Evolutionary conservation across 176 grass and related monocot genomes (phyloP), one percentile per base, ranked within the genome.

Genomic region (Puya raimondii): DNA sequence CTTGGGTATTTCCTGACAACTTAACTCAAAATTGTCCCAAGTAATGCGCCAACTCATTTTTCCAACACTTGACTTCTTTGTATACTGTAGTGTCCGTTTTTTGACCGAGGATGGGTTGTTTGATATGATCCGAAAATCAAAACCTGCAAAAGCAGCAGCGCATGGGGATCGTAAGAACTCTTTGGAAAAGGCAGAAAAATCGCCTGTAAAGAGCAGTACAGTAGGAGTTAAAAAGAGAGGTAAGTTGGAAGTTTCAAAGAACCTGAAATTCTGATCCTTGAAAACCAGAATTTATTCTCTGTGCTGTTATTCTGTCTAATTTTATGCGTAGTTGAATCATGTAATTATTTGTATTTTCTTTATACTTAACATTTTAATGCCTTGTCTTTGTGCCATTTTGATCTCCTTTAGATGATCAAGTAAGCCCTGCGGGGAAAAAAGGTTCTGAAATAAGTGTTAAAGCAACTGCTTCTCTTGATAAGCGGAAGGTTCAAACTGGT

Each of bases 81-180:
- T 57, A 56, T 61, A 64, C 76, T 81, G 70, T 75, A 99, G 95
- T 6, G 48, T 88, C 33, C 87, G 82, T 15, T 91, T 99, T 79
- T 79, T 99, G 74, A 94, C 84, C 48, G 90, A 99, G 80, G 90
- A 99, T 94, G 87, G 82, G 64, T 88, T 99, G 73, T 94, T 99
- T 71, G 95, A 99, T 84, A 82, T 86, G 85, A 94, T 99, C 21
- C 82, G 74, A 69, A 94, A 91, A 85, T 94, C 90, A 71, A 91
- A 86, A 58, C 84, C 87, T 82, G 72, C 79, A 52, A 88, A 94
- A 82, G 50, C 76, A 80, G 27, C 66, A 17, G 65, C 12, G 50
- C 70, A 77, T 48, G 83, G 85, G 78, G 71, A 80, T 70, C 76
- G 83, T 70, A 82, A 80, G 47, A 88, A 68, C 59, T 77, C 51